Percentiles rank a stretch among this genome's conserved stretches.
These are phyloP conservation scores for Xerocomus cyaneibrunnescens DNA, from an alignment of 1,284 basidiomycete species.

Conservation along the genomic window DNA sequence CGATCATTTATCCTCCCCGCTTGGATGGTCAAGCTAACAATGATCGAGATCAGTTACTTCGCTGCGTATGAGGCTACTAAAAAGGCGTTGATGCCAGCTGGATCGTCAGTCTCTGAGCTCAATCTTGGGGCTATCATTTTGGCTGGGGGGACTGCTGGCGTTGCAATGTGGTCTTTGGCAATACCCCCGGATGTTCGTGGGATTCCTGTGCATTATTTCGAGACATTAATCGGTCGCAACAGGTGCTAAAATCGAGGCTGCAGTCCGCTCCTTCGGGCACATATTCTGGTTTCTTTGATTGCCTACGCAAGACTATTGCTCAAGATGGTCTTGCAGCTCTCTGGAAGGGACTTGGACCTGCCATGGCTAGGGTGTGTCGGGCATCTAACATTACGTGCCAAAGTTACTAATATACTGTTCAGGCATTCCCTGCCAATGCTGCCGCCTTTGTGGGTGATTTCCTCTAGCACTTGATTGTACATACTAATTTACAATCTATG, in stretches of 20 bases:
- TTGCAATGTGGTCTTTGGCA: slow-evolving; percentile 97
- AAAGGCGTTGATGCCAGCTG: slow-evolving; percentile 77
- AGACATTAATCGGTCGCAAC: slow-evolving; percentile 20
- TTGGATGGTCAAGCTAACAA: slow-evolving; percentile 2
- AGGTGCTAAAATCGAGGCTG: slow-evolving; percentile 95
- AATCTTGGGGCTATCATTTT: slow-evolving; percentile 88
- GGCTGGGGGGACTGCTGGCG: slow-evolving; percentile 93
- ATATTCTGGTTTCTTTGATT: slow-evolving; percentile 93
- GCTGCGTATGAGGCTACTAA: slow-evolving; percentile 96
- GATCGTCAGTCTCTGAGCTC: slow-evolving; percentile 75
- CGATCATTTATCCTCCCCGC: slow-evolving; percentile 29
- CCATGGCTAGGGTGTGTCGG: slow-evolving; percentile 82
- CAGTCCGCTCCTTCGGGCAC: slow-evolving; percentile 98
- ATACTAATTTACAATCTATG: slow-evolving; percentile 8
- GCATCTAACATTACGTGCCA: neutral
- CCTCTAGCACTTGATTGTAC: neutral
- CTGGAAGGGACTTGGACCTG: slow-evolving; percentile 97
- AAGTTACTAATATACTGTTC: slow-evolving; percentile 10
- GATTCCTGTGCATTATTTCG: neutral
- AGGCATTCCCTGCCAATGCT: slow-evolving; percentile 93
- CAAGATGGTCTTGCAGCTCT: slow-evolving; percentile 86
- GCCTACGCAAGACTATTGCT: slow-evolving; percentile 90
- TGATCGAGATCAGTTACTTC: slow-evolving; percentile 72
- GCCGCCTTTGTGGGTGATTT: slow-evolving; percentile 84
- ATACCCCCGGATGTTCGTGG: slow-evolving; percentile 89